These are phyloP conservation scores for Didymellaceae sp. DNA, from an alignment of 2,329 filamentous ascomycete species.

Conservation along the genomic window DNA sequence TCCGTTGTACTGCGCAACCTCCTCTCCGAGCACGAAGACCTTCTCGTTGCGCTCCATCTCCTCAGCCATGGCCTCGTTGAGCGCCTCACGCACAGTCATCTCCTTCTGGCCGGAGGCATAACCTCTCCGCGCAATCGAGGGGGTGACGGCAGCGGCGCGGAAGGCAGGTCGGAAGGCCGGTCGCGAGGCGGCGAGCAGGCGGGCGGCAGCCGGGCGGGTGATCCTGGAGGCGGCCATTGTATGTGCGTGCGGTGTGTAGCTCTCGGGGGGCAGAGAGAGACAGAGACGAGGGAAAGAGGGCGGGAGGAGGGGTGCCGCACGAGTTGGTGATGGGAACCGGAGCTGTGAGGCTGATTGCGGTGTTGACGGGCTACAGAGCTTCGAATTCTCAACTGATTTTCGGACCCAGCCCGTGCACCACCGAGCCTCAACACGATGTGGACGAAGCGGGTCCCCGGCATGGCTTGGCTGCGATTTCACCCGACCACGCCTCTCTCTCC, in stretches of 20 bases:
- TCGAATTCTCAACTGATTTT: constrained; percentile 14
- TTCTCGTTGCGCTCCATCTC: constrained; percentile 94
- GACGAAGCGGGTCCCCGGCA: constrained; percentile 2
- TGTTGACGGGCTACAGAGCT: constrained; percentile 3
- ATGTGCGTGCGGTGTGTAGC: constrained; percentile 5
- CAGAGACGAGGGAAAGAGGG: constrained; percentile 31
- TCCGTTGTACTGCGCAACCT: constrained; percentile 99
- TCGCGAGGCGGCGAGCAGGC: constrained; percentile 65
- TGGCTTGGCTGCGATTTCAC: constrained; percentile 13
- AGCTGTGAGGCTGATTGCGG: constrained; percentile 18
- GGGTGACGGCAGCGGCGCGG: constrained; percentile 55
- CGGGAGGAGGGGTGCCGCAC: constrained; percentile 38
- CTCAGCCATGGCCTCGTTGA: constrained; percentile 97
- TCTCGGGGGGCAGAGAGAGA: constrained; percentile 27
- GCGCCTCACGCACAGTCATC: constrained; percentile 93
- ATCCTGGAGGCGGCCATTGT: constrained; percentile 67
- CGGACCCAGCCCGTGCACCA: constrained; percentile 5
- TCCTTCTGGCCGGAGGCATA: constrained; percentile 78
- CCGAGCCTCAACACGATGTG: constrained; percentile 1
- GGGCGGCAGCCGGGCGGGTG: constrained; percentile 68
- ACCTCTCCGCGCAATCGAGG: constrained; percentile 57
- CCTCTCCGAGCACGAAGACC: constrained; percentile 95
- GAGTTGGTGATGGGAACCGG: constrained; percentile 31
- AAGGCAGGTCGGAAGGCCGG: constrained; percentile 61
- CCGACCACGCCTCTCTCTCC: background rate